Percentiles rank a stretch among this genome's conserved stretches.
Conservation (phyloP, 305 asterid genomes). For the Fraxinus platypoda region DNA sequence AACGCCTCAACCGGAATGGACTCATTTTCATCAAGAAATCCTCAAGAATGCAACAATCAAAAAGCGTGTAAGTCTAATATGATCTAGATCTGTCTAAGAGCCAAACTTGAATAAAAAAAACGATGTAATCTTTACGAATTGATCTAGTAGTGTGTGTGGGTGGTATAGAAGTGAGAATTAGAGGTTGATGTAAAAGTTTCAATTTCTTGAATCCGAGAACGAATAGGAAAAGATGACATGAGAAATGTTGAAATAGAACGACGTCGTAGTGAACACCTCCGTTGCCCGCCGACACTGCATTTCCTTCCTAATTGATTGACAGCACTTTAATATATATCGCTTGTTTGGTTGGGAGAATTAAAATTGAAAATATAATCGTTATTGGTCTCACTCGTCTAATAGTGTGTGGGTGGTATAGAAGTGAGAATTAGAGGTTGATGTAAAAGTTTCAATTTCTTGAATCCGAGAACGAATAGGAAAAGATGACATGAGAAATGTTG, state of each 20-base stretch:
- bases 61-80: background rate
- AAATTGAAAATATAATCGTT: too few relatives aligned
- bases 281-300: background rate
- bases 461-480: background rate
- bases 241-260: background rate
- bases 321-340: background rate
- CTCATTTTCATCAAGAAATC: background rate
- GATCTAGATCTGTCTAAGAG: background rate
- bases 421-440: background rate
- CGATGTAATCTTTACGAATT: background rate
- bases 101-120: background rate
- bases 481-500: background rate
- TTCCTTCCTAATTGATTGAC: background rate
- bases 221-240: background rate
- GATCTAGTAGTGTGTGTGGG: background rate
- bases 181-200: background rate
- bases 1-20: conserved; percentile 12
- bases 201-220: background rate
- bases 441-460: background rate
- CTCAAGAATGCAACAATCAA: background rate
- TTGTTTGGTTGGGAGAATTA: too few relatives aligned
- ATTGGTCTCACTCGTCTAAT: too few relatives aligned
- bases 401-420: background rate
- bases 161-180: background rate
- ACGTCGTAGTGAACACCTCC: background rate